Evolutionary conservation across 2,329 filamentous ascomycete genomes (phyloP), one percentile per base, ranked within the genome.

Genomic region (Sporothrix euskadiensis): DNA sequence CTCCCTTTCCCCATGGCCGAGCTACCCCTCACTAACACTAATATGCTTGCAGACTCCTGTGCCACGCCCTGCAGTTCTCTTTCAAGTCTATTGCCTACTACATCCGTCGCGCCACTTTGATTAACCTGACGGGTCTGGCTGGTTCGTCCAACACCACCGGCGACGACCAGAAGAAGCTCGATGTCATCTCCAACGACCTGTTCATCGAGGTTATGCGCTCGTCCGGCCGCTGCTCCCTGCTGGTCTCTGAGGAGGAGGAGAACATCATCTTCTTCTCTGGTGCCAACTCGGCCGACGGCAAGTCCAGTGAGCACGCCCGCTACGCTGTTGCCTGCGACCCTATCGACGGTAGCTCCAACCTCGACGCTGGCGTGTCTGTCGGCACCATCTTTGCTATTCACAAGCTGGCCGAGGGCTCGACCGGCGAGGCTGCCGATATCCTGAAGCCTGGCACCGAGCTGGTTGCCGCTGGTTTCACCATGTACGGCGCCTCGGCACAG

Each of bases 71-170:
- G 74, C 96, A 98, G 84, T 99, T 98, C 87, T 95, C 96, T 77
- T 99, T 99, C 91, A 99, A 99, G 87, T 97, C 94, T 77, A 99
- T 99, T 83, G 94, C 96, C 79, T 97, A 98, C 88, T 99, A 98
- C 87, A 99, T 99, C 83, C 94, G 95, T 79, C 92, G 96, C 82
- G 94, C 95, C 49, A 95, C 94, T 32, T 87, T 99, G 77, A 95
- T 98, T 85, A 97, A 97, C 86, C 89, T 99, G 75, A 97, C 94
- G 71, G 96, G 96, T 75, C 90, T 99, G 68, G 96, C 96, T 75
- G 96, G 96, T 74, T 96, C 95, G 75, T 93, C 94, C 77, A 99
- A 99, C 85, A 93, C 88, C 71, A 98, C 96, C 3, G 96, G 96
- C 77, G 96, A 99, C 83, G 96, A 98, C 82, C 96, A 99, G 83